A percentile compares a stretch with the other conserved stretches of the same genome.
Conservation (phyloP, 345 rosid genomes). For the Heritiera fomes region DNA sequence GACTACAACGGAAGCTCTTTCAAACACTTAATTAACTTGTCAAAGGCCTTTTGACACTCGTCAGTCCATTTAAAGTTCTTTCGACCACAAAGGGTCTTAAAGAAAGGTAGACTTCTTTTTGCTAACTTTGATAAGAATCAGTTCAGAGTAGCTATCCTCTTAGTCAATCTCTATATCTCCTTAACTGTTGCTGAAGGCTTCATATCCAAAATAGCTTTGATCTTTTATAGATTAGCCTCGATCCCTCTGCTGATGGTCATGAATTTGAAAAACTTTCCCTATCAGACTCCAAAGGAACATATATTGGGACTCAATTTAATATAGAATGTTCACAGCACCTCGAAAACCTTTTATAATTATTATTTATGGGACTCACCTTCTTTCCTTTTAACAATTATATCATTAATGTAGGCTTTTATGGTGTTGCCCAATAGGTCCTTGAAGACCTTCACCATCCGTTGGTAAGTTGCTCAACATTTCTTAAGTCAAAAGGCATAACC, state of each 20-base stretch:
- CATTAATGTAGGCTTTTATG: not conserved
- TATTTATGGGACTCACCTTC: not conserved
- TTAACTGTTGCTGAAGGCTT: too few relatives aligned
- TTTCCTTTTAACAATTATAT: not conserved
- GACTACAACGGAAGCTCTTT: too few relatives aligned
- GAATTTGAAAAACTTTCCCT: not conserved
- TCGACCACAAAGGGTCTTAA: too few relatives aligned
- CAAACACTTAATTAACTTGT: too few relatives aligned
- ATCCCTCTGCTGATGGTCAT: not conserved
- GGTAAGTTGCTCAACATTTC: not conserved
- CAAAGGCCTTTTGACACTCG: too few relatives aligned
- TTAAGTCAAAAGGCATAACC: not conserved
- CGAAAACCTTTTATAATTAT: not conserved
- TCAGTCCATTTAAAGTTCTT: too few relatives aligned
- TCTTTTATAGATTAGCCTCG: not conserved
- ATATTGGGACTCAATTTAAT: not conserved
- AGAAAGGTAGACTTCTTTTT: too few relatives aligned
- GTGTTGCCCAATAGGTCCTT: not conserved
- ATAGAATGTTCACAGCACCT: not conserved
- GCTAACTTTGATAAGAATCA: too few relatives aligned
- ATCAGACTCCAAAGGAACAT: not conserved
- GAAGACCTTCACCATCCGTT: not conserved
- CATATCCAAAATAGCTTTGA: not conserved
- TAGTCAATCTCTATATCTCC: too few relatives aligned
- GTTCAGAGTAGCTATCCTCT: too few relatives aligned